phyloP scores from a whole-genome alignment of 495 filamentous ascomycete species.

The Mytilinidion resinicola region DNA sequence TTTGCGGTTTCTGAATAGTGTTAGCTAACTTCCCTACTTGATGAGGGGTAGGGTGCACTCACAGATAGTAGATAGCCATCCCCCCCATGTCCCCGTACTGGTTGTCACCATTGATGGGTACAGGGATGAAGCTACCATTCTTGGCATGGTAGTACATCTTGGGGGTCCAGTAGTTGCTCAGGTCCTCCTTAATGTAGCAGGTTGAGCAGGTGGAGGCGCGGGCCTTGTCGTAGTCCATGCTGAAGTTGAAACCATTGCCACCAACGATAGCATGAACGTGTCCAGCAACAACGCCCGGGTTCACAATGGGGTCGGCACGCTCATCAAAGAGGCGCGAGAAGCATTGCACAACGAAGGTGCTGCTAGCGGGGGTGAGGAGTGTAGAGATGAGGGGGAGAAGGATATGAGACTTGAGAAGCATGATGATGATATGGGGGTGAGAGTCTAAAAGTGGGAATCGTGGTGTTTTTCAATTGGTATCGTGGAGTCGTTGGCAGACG shows the following conservation, averaged over 20 bases:
- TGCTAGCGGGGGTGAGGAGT: slow-evolving; percentile 27
- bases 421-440: background rate
- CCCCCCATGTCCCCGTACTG: slow-evolving; percentile 34
- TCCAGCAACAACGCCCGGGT: slow-evolving; percentile 48
- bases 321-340: slow-evolving; percentile 45
- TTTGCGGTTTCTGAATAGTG: slow-evolving; percentile 49
- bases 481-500: background rate
- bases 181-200: slow-evolving; percentile 57
- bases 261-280: slow-evolving; percentile 75
- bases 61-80: slow-evolving; percentile 64
- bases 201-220: slow-evolving; percentile 59
- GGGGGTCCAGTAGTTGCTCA: slow-evolving; percentile 75
- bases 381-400: slow-evolving; percentile 28
- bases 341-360: slow-evolving; percentile 37
- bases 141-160: slow-evolving; percentile 57
- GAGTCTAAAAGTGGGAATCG: background rate
- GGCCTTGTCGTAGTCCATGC: slow-evolving; percentile 52
- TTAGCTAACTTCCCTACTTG: slow-evolving; percentile 31
- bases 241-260: slow-evolving; percentile 63
- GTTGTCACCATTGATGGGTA: slow-evolving; percentile 58
- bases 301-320: slow-evolving; percentile 66
- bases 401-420: background rate
- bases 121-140: slow-evolving; percentile 60
- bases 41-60: slow-evolving; percentile 20
- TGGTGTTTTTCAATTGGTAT: background rate